A percentile compares a stretch with the other conserved stretches of the same genome.
These are phyloP conservation scores for Pseudocercospora eumusae DNA, from an alignment of 2,329 filamentous ascomycete species.

Conservation along the genomic window DNA sequence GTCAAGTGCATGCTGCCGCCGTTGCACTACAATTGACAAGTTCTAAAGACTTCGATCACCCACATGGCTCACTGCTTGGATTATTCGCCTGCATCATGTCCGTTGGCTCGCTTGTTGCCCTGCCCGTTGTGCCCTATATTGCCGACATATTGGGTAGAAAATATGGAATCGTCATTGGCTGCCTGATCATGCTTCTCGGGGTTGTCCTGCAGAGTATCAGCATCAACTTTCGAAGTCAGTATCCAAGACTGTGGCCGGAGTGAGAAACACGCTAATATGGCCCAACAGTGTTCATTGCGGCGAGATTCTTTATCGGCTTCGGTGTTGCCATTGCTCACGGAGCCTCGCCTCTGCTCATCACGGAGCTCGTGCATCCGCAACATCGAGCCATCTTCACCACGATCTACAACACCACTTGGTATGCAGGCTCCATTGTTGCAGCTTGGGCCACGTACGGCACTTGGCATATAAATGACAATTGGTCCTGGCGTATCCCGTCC, in stretches of 20 bases:
- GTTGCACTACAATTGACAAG: not conserved
- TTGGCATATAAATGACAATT: slow-evolving; percentile 44
- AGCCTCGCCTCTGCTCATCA: slow-evolving; percentile 37
- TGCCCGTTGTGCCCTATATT: slow-evolving; percentile 52
- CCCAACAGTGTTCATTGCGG: slow-evolving; percentile 45
- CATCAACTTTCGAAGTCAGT: slow-evolving; percentile 40
- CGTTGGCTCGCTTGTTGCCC: slow-evolving; percentile 51
- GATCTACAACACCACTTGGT: slow-evolving; percentile 52
- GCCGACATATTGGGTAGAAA: slow-evolving; percentile 53
- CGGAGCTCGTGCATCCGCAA: slow-evolving; percentile 52
- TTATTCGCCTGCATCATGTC: slow-evolving; percentile 53
- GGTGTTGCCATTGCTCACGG: slow-evolving; percentile 46
- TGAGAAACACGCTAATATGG: not conserved
- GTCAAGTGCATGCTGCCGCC: slow-evolving; percentile 16
- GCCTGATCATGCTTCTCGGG: slow-evolving; percentile 50
- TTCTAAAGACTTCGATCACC: slow-evolving; percentile 37
- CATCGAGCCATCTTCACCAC: slow-evolving; percentile 53
- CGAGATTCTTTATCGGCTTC: slow-evolving; percentile 45
- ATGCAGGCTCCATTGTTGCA: slow-evolving; percentile 49
- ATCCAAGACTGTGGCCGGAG: not conserved
- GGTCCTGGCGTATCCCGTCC: slow-evolving; percentile 58
- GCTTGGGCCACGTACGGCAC: slow-evolving; percentile 53
- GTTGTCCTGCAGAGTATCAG: slow-evolving; percentile 47
- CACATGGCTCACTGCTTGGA: slow-evolving; percentile 43
- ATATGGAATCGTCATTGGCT: slow-evolving; percentile 51